These are phyloP conservation scores for Microdochium paspali DNA, from an alignment of 2,329 filamentous ascomycete genomes.

Conservation along the genomic window DNA sequence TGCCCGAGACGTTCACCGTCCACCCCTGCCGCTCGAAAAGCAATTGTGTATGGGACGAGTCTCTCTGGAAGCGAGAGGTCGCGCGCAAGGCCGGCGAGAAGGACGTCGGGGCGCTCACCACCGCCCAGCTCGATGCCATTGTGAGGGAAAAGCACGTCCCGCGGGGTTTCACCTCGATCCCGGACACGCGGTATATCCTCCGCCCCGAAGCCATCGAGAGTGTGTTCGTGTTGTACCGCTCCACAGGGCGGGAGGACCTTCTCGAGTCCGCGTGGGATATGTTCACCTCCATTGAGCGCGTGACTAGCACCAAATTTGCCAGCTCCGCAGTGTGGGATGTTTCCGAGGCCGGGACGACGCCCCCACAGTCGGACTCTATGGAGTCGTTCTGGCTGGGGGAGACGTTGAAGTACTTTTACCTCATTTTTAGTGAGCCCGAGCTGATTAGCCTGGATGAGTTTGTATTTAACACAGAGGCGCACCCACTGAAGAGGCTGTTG, in stretches of 20 bases:
- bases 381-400: slow-evolving; percentile 58
- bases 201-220: slow-evolving; percentile 23
- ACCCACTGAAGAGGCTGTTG: slow-evolving; percentile 15
- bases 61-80: neutral
- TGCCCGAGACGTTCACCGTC: slow-evolving; percentile 49
- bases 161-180: slow-evolving; percentile 47
- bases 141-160: slow-evolving; percentile 21
- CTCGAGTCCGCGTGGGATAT: slow-evolving; percentile 20
- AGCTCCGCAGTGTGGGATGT: slow-evolving; percentile 18
- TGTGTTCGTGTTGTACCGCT: slow-evolving; percentile 20
- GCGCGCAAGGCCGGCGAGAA: neutral
- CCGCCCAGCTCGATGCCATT: slow-evolving; percentile 19
- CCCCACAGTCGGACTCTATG: slow-evolving; percentile 30
- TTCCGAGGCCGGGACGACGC: slow-evolving; percentile 35
- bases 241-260: slow-evolving; percentile 15
- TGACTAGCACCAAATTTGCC: slow-evolving; percentile 13
- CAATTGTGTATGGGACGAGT: slow-evolving; percentile 19
- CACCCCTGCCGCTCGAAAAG: slow-evolving; percentile 28
- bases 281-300: slow-evolving; percentile 16
- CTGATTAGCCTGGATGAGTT: slow-evolving; percentile 50
- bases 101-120: neutral
- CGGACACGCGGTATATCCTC: slow-evolving; percentile 23
- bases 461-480: slow-evolving; percentile 35
- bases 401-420: slow-evolving; percentile 40
- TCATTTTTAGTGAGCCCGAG: slow-evolving; percentile 41